Percentiles rank a stretch among this genome's conserved stretches.
Evolutionary conservation across 129 eudicot species (phyloP).

Genomic region (Lactuca sativa): DNA sequence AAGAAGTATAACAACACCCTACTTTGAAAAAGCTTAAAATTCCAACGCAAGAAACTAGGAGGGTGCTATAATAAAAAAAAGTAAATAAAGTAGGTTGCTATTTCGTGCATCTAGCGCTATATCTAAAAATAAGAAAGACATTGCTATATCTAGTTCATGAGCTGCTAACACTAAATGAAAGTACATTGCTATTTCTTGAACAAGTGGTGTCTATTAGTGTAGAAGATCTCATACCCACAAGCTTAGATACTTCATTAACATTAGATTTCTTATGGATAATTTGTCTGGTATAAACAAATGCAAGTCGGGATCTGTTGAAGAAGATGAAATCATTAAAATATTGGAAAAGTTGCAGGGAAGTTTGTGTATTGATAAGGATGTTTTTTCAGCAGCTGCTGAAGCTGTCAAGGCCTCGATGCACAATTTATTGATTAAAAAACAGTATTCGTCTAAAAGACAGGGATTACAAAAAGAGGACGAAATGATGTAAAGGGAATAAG

Average conservation of each 20-base stretch:
- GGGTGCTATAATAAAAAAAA: no score
- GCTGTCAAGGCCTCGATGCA: constrained; percentile 83
- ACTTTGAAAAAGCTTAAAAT: background rate
- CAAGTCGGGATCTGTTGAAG: constrained; percentile 13
- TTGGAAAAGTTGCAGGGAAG: constrained; percentile 72
- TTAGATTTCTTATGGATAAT: constrained; percentile 65
- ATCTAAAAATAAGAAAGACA: no score
- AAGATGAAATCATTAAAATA: constrained; percentile 35
- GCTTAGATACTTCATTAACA: constrained; percentile 47
- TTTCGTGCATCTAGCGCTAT: no score
- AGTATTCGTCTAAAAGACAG: constrained; percentile 66
- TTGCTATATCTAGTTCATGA: no score
- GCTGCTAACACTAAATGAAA: background rate
- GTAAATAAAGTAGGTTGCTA: no score
- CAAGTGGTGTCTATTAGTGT: constrained; percentile 62
- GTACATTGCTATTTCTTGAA: background rate
- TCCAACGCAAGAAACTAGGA: no score
- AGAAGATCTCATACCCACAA: constrained; percentile 82
- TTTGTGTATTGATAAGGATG: constrained; percentile 54
- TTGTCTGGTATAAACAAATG: constrained; percentile 34
- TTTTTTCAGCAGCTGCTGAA: constrained; percentile 64
- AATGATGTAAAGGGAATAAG: constrained; percentile 59
- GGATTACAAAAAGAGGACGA: constrained; percentile 78
- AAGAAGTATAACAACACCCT: background rate
- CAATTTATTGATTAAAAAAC: constrained; percentile 74